Evolutionary conservation across 2,329 filamentous ascomycete genomes (phyloP), one percentile per base, ranked within the genome.

Genomic region (Hypoxylon sp.): DNA sequence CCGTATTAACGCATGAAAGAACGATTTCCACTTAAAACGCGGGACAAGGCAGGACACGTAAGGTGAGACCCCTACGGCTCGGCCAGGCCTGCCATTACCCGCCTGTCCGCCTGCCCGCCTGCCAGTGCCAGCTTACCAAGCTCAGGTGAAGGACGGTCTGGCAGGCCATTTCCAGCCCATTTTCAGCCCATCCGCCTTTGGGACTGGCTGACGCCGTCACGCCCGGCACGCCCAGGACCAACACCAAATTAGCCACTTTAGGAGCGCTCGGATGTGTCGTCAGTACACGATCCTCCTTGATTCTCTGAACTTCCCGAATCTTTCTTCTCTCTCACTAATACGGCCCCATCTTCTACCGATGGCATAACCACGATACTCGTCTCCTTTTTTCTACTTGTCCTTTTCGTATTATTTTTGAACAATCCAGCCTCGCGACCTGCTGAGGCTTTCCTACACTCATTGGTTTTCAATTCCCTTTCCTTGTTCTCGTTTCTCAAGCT

Each of bases 31-130:
- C 48, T 61, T 42, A 55, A 46, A 55, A 55, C 47, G 45, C 27
- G 23, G 26, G 49, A 35, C n/a, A 33, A n/a, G n/a, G n/a, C n/a
- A n/a, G n/a, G n/a, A n/a, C 42, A 50, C 58, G 59, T 42, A 50
- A 50, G 17, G 38, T 52, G 55, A 47, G n/a, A 38, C 18, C 27
- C 46, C 21, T 43, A 35, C 24, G 46, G 31, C 48, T 46, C 51
- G 40, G 53, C 42, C 29, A 20, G 17, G 33, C 23, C 24, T 37
- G 29, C 38, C 11, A 26, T 20, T 21, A 38, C n/a, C n/a, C n/a
- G n/a, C n/a, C n/a, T n/a, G n/a, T n/a, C n/a, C n/a, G n/a, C n/a
- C n/a, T n/a, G n/a, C n/a, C n/a, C n/a, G n/a, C 20, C 18, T n/a
- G 3, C 11, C 8, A 40, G 13, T 23, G 17, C 17, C n/a, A n/a